Base-by-base conservation (phyloP, 129 eudicot species). In the Smallanthus sonchifolius region DNA sequence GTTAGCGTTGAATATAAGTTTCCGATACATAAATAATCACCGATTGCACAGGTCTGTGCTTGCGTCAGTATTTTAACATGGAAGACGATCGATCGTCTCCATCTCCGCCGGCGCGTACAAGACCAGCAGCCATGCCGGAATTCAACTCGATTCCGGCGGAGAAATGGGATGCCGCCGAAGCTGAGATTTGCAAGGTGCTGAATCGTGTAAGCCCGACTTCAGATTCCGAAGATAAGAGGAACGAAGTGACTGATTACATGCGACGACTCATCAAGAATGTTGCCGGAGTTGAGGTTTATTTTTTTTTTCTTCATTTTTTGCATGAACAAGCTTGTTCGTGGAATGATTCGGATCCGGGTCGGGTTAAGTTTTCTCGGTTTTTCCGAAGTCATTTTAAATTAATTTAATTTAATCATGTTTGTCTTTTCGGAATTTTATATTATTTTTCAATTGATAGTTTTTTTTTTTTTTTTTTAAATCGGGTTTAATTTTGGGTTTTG, bases 181-280 rank as follows among this genome's bases (percentile, higher is more conserved):
- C 76, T 7, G 69, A 83, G 60, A 78, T 84, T 9, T 47, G 34
- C 30, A 73, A 80, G 39, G 87, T 89, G 36, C 30, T 89, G 47
- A 59, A 37, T 47, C 73, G 83, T 52, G 65, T 86, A 5, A 84
- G 61, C 15, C 91, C 91, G 1, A 89, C 89, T 1, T 62, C 65
- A 1, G 89, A 84, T 73, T 70, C 91, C 0, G 84, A 86, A 70
- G 96, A 89, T 62, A 67, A 65, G 48, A 77, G 96, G 47, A 77
- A 64, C 44, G 87, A 86, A 35, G 86, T 89, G 16, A 78, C 82
- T 47, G 87, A 82, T 7, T 82, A 80, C 51, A 43, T 89, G 60
- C 89, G 81, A 76, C 35, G 70, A 10, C 73, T 89, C 7, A 51
- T 89, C 47, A 45, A 49, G 48, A 14, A 16, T 4, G 74, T 70